These are phyloP conservation scores for Wickerhamiella azymoides DNA, from an alignment of 805 yeast genomes.

Conservation along the genomic window DNA sequence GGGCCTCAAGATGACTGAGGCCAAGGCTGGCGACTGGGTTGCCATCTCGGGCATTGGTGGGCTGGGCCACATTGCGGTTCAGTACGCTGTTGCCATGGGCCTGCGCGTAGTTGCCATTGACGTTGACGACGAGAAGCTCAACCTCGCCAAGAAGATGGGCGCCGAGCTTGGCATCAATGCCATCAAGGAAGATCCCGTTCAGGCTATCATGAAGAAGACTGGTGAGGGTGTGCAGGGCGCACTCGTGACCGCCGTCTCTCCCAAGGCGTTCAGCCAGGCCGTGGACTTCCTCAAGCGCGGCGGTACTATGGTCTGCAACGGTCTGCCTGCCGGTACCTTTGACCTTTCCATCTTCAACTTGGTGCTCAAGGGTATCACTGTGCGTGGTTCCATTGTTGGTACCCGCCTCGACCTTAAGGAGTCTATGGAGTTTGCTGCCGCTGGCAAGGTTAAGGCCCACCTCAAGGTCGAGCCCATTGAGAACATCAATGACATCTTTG, in stretches of 20 bases:
- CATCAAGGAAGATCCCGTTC: constrained; percentile 44
- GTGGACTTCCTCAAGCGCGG: constrained; percentile 46
- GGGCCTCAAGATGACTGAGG: constrained; percentile 68
- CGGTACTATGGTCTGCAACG: constrained; percentile 61
- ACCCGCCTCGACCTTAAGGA: constrained; percentile 78
- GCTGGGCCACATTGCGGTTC: constrained; percentile 59
- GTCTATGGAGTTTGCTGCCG: constrained; percentile 58
- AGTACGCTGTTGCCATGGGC: constrained; percentile 69
- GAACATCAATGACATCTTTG: constrained; percentile 61
- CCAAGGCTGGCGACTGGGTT: constrained; percentile 60
- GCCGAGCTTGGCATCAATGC: constrained; percentile 48
- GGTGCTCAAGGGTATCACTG: constrained; percentile 57
- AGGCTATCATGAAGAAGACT: constrained; percentile 38
- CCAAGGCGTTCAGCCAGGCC: constrained; percentile 49
- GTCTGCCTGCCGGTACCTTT: constrained; percentile 70
- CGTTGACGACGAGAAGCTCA: constrained; percentile 51
- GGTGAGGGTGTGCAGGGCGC: constrained; percentile 68
- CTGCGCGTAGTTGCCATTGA: constrained; percentile 58
- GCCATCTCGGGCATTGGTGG: constrained; percentile 72
- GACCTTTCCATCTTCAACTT: constrained; percentile 56
- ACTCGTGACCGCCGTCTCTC: constrained; percentile 62
- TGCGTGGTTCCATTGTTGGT: constrained; percentile 78
- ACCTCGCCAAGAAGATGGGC: constrained; percentile 43
- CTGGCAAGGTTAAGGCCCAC: constrained; percentile 61
- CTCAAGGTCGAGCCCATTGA: constrained; percentile 37